Base-by-base conservation (phyloP, 108 stramenopile genomes). In the Tribonema minus region DNA sequence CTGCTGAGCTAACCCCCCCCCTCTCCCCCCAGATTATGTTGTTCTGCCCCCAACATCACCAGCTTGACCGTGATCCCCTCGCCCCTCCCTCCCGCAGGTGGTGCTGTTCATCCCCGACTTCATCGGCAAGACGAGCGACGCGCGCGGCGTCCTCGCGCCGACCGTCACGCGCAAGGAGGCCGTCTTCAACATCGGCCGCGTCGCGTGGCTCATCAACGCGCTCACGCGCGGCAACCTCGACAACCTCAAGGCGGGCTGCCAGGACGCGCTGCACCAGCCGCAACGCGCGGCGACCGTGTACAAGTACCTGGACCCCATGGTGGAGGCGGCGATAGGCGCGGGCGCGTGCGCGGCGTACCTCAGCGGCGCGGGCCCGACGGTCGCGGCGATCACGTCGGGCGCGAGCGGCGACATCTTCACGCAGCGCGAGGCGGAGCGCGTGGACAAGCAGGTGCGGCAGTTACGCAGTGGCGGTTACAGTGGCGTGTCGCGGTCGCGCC, bases 351-450 rank as follows among this genome's bases (percentile, higher is more conserved):
- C 93, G 85, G 91, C 92, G 30, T 98, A 93, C 84, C 67, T 68
- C 36, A 67, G 64, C 31, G 76, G 76, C 30, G 96, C 98, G 0
- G 98, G 98, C 26, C 98, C 98, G 0, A 95, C 96, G 12, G 95
- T 98, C 37, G 94, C 96, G 93, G 96, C 98, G 0, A 85, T 96
- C 76, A 97, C 95, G 25, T 91, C 90, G 61, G 98, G 98, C 5
- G 95, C 94, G 12, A 86, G 87, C 54, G 98, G 98, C 23, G 98
- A 98, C 85, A 95, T 98, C 67, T 98, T 98, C 83, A 92, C 95
- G 29, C 98, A 98, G 76, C 80, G 92, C 71, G 89, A 92, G 73
- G 93, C 92, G 86, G 96, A 98, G 81, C 88, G 96, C 40, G 92
- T 91, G 1, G 96, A 98, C 87, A 63, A 75, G 62, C 61, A 75